Evolutionary conservation across 2,329 filamentous ascomycete species (phyloP).

Genomic region (Microsporum canis): DNA sequence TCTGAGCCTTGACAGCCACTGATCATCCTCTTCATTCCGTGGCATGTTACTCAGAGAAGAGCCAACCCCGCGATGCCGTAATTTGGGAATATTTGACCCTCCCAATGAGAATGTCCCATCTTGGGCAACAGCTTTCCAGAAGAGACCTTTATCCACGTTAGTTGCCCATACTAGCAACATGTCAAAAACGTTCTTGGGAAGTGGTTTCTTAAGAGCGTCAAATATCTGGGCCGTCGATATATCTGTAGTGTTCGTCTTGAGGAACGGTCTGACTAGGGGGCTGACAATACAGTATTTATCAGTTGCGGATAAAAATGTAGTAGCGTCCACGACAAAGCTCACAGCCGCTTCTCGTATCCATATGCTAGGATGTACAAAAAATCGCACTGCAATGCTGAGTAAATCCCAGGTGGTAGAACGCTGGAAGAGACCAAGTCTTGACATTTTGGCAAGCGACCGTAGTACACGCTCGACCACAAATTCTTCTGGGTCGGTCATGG

Average conservation of each 20-base stretch:
- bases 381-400: slow-evolving; percentile 68
- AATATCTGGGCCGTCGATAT: slow-evolving; percentile 65
- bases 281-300: slow-evolving; percentile 74
- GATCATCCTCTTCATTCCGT: slow-evolving; percentile 85
- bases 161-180: slow-evolving; percentile 75
- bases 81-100: slow-evolving; percentile 47
- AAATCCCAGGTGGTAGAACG: slow-evolving; percentile 77
- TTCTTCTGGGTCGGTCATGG: slow-evolving; percentile 83
- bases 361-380: slow-evolving; percentile 84
- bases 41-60: slow-evolving; percentile 48
- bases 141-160: slow-evolving; percentile 67
- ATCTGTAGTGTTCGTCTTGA: slow-evolving; percentile 60
- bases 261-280: slow-evolving; percentile 68
- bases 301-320: slow-evolving; percentile 62
- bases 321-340: slow-evolving; percentile 68
- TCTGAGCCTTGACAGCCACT: slow-evolving; percentile 75
- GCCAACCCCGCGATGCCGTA: slow-evolving; percentile 35
- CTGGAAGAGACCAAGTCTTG: slow-evolving; percentile 76
- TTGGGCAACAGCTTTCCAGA: slow-evolving; percentile 70
- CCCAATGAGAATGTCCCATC: slow-evolving; percentile 59
- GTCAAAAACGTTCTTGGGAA: slow-evolving; percentile 71
- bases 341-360: slow-evolving; percentile 90
- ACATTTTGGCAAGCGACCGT: slow-evolving; percentile 77
- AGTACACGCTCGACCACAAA: slow-evolving; percentile 87
- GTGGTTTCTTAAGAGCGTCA: slow-evolving; percentile 69